Conservation (phyloP, 75 land plant species). For the Isoetes taiwanensis region DNA sequence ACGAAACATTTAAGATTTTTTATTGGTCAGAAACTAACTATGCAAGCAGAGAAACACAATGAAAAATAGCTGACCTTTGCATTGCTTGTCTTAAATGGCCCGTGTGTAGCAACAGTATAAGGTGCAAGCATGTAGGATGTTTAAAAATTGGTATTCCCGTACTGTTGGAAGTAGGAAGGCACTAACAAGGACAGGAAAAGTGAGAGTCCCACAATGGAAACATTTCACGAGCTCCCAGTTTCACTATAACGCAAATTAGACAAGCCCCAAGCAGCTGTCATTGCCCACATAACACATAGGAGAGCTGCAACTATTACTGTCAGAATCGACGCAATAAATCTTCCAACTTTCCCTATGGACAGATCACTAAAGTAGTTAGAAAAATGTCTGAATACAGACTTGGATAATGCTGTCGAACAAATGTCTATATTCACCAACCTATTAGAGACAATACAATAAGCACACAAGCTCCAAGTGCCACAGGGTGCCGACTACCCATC, state of each 20-base stretch:
- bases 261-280: constrained; percentile 60
- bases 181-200: constrained; percentile 66
- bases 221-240: constrained; percentile 60
- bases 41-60: not conserved
- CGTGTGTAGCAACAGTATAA: constrained; percentile 56
- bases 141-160: too few species aligned
- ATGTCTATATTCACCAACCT: constrained; percentile 50
- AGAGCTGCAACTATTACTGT: constrained; percentile 56
- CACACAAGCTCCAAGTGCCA: constrained; percentile 66
- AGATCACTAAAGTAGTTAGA: too few species aligned
- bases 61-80: too few species aligned
- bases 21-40: not conserved
- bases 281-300: constrained; percentile 61
- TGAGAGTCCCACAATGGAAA: constrained; percentile 62
- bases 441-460: constrained; percentile 62
- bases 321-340: constrained; percentile 77
- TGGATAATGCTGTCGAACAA: too few species aligned
- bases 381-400: too few species aligned
- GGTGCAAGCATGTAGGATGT: constrained; percentile 60
- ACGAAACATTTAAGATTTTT: not conserved
- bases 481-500: constrained; percentile 69
- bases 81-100: constrained; percentile 44
- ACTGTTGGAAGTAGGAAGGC: constrained; percentile 85
- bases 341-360: constrained; percentile 65
- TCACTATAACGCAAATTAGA: constrained; percentile 60